phyloP scores from a whole-genome alignment of 768 basidiomycete genomes.

The Lentinula boryana region DNA sequence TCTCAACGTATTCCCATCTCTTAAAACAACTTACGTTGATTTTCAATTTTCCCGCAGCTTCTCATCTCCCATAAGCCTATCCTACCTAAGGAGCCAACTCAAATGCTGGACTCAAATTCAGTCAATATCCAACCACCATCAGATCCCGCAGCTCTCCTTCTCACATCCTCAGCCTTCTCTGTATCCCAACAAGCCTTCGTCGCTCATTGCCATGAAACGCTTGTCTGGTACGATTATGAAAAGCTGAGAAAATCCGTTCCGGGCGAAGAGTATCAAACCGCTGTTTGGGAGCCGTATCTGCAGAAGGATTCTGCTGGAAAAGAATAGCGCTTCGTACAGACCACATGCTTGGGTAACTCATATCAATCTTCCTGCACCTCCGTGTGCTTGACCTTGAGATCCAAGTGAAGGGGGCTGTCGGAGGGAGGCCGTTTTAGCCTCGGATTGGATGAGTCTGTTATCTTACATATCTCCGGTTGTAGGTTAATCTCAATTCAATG shows the following conservation, averaged over 20 bases:
- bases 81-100: slow-evolving; percentile 16
- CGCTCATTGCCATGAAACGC: slow-evolving; percentile 53
- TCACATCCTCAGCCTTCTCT: slow-evolving; percentile 57
- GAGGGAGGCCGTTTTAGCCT: neutral
- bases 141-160: slow-evolving; percentile 34
- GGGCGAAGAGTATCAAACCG: slow-evolving; percentile 38
- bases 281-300: slow-evolving; percentile 13
- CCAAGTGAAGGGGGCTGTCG: neutral
- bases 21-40: neutral
- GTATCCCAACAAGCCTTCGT: slow-evolving; percentile 57
- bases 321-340: neutral
- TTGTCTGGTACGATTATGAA: slow-evolving; percentile 81
- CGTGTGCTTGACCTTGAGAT: neutral
- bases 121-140: neutral
- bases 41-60: slow-evolving; percentile 30
- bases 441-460: neutral
- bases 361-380: neutral
- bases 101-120: neutral
- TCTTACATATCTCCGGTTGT: neutral
- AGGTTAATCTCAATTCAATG: neutral
- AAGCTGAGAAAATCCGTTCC: slow-evolving; percentile 58
- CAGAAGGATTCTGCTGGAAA: neutral
- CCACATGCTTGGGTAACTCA: neutral
- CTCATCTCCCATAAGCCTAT: slow-evolving; percentile 58
- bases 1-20: neutral